Percentiles rank a stretch among this genome's conserved stretches.
phyloP scores from a whole-genome alignment of 2,329 filamentous ascomycete species.

The Aspergillus sclerotialis region DNA sequence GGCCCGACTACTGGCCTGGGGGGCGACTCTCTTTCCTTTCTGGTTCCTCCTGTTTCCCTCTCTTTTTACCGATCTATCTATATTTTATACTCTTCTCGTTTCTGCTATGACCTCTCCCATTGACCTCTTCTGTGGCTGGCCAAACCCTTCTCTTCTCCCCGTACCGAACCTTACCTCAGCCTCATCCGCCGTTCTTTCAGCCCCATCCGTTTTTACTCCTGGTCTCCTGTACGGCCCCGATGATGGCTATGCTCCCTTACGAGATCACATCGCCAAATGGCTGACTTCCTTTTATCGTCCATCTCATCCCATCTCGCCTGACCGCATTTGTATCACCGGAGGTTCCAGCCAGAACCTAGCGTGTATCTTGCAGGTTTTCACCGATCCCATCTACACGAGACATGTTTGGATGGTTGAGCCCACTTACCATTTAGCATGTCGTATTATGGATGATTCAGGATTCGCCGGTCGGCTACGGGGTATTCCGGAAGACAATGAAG shows the following conservation, averaged over 20 bases:
- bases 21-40: no score
- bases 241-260: slow-evolving; percentile 63
- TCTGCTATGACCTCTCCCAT: no score
- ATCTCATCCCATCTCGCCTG: slow-evolving; percentile 36
- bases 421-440: slow-evolving; percentile 75
- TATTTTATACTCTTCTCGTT: no score
- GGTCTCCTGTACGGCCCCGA: slow-evolving; percentile 77
- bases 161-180: slow-evolving; percentile 55
- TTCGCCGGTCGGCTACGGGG: slow-evolving; percentile 61
- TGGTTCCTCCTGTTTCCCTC: no score
- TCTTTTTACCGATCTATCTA: no score
- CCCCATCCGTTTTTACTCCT: slow-evolving; percentile 52
- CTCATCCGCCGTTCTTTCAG: slow-evolving; percentile 53
- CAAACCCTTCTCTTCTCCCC: slow-evolving; percentile 57
- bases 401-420: slow-evolving; percentile 76
- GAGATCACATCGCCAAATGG: slow-evolving; percentile 64
- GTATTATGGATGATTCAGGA: slow-evolving; percentile 77
- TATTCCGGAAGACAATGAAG: slow-evolving; percentile 70
- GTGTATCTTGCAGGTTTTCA: slow-evolving; percentile 69
- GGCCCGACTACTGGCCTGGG: no score
- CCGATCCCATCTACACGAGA: slow-evolving; percentile 67
- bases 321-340: slow-evolving; percentile 72
- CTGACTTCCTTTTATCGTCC: slow-evolving; percentile 56
- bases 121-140: slow-evolving; percentile 41
- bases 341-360: slow-evolving; percentile 80